phyloP scores from a whole-genome alignment of 208 protist species.

The Trypanosoma cruzi region DNA sequence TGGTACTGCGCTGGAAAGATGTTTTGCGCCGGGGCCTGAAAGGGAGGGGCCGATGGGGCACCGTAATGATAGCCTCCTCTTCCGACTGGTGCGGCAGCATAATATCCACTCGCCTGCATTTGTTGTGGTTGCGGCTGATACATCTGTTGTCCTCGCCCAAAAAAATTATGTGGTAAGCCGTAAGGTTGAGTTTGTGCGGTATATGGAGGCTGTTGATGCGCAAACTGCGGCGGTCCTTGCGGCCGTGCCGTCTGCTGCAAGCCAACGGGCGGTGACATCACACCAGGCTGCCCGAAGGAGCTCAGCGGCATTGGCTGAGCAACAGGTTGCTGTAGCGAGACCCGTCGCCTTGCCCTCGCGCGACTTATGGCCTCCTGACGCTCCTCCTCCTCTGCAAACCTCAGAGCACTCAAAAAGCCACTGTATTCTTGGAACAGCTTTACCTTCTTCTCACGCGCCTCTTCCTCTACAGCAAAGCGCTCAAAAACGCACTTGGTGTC shows the following conservation, averaged over 20 bases:
- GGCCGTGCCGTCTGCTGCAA: background rate
- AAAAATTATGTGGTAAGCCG: background rate
- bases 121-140: constrained; percentile 5
- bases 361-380: constrained; percentile 7
- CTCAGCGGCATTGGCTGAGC: background rate
- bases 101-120: background rate
- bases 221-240: background rate
- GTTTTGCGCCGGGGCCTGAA: background rate
- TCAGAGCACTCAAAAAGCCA: constrained; percentile 48
- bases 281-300: background rate
- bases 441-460: constrained; percentile 33
- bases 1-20: background rate
- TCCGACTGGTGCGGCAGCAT: background rate
- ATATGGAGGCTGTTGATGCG: too few species aligned
- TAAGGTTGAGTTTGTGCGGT: background rate
- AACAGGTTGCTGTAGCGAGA: background rate
- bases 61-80: background rate
- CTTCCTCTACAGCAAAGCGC: constrained; percentile 44
- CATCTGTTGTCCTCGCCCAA: background rate
- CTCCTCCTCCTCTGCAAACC: constrained; percentile 48
- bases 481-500: constrained; percentile 50
- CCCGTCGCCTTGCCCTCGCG: constrained; percentile 19
- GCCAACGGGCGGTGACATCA: background rate
- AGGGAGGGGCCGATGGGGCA: background rate
- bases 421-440: constrained; percentile 38